Evolutionary conservation across 75 land plant genomes (phyloP).

Genomic region (Picea glauca): DNA sequence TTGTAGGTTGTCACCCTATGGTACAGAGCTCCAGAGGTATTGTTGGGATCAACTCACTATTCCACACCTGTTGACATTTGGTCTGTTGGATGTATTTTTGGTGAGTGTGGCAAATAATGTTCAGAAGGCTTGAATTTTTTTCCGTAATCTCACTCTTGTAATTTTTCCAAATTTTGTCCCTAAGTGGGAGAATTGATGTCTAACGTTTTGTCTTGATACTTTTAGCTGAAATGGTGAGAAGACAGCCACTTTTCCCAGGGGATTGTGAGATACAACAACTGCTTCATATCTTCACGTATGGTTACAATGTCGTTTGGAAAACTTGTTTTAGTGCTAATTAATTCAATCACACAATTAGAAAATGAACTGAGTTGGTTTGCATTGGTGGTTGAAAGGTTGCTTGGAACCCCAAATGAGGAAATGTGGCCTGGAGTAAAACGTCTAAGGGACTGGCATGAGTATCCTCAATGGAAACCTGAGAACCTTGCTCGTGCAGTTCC

Average conservation of each 20-base stretch:
- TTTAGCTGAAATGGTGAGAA: conserved; percentile 48
- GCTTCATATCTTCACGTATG: conserved; percentile 61
- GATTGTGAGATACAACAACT: conserved; percentile 64
- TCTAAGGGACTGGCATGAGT: conserved; percentile 90
- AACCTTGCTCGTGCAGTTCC: conserved; percentile 67
- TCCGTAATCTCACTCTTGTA: not conserved
- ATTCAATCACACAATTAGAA: not conserved
- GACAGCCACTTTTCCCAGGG: conserved; percentile 52
- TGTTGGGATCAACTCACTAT: conserved; percentile 72
- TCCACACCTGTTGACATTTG: conserved; percentile 80
- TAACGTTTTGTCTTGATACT: not conserved
- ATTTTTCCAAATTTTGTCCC: not conserved
- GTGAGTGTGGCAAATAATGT: conserved; percentile 19
- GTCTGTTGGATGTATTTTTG: conserved; percentile 89
- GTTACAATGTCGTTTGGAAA: not conserved
- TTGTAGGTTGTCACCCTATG: conserved; percentile 68
- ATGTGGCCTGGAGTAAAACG: conserved; percentile 87
- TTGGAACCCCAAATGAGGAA: conserved; percentile 89
- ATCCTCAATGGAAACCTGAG: conserved; percentile 89
- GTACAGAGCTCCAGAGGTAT: conserved; percentile 82
- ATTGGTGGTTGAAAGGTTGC: conserved; percentile 37
- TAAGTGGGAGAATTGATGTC: not conserved
- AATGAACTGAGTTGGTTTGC: not conserved
- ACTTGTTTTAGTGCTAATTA: not conserved
- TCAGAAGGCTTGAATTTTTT: not conserved